phyloP scores from a whole-genome alignment of 768 basidiomycete species.

The Pleurotus pulmonarius region DNA sequence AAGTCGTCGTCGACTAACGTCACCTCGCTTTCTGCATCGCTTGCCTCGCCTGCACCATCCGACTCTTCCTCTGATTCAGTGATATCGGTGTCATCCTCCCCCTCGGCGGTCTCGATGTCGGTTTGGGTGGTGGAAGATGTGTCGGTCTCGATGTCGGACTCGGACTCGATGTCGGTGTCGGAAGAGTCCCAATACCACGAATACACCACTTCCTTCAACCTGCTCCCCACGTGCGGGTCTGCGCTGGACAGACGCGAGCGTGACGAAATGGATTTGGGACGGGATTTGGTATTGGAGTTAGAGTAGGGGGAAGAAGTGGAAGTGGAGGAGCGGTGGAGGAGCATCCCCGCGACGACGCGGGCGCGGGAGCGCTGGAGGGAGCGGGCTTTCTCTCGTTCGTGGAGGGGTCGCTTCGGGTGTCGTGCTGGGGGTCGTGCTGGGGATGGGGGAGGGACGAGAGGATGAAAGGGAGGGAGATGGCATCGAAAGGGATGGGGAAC shows the following conservation, averaged over 20 bases:
- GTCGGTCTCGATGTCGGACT: not conserved
- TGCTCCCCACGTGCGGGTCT: no score
- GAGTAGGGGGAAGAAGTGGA: not conserved
- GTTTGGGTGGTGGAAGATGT: no score
- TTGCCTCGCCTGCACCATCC: no score
- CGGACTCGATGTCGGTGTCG: not conserved
- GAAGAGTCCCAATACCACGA: not conserved
- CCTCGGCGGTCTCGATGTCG: not conserved
- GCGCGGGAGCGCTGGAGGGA: not conserved
- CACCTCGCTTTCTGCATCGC: not conserved
- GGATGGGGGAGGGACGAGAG: not conserved
- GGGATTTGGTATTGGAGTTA: no score
- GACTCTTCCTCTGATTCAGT: no score
- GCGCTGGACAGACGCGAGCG: no score
- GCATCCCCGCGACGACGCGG: not conserved
- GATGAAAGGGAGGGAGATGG: not conserved
- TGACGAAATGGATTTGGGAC: no score
- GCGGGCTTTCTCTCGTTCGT: not conserved
- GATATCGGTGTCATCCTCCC: no score
- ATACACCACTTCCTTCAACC: not conserved
- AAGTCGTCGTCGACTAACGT: no score
- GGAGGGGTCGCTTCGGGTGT: no score
- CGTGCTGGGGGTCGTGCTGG: not conserved
- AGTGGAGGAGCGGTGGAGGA: not conserved
- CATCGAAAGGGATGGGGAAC: no score